Conservation (phyloP, 2,329 filamentous ascomycete genomes). For the Calonectria ilicicola region DNA sequence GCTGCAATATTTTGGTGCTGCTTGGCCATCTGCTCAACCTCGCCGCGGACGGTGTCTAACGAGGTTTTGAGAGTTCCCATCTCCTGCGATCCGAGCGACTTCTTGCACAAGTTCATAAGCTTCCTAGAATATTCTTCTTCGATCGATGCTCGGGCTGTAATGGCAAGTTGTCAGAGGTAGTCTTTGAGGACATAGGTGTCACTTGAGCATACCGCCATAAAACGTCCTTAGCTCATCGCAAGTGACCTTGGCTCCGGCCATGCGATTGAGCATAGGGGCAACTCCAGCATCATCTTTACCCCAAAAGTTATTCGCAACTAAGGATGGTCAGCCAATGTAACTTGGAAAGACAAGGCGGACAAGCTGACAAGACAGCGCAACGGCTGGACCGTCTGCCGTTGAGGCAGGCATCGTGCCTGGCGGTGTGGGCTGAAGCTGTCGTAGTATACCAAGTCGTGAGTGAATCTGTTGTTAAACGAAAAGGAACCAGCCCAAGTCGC, state of each 20-base stretch:
- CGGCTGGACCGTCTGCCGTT: constrained; percentile 71
- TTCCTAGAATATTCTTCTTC: constrained; percentile 98
- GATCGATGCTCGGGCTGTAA: constrained; percentile 84
- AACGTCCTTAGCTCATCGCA: constrained; percentile 94
- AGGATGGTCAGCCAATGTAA: not conserved
- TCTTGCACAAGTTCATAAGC: constrained; percentile 85
- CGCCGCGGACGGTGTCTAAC: constrained; percentile 87
- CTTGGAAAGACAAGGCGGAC: not conserved
- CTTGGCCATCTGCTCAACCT: constrained; percentile 94
- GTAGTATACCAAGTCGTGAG: constrained; percentile 13
- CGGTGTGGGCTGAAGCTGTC: constrained; percentile 8
- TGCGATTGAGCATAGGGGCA: constrained; percentile 88
- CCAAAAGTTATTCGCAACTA: constrained; percentile 99
- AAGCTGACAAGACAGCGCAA: constrained; percentile 74
- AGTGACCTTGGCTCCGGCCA: constrained; percentile 94
- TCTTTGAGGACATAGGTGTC: no score
- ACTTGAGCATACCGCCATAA: constrained; percentile 75
- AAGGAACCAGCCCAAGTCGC: constrained; percentile 38
- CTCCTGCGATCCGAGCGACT: constrained; percentile 90
- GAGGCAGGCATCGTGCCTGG: constrained; percentile 68
- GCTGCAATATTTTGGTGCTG: constrained; percentile 89
- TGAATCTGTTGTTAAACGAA: not conserved
- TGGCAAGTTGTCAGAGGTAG: not conserved
- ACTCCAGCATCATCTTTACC: constrained; percentile 99
- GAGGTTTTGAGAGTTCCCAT: constrained; percentile 85